Percentiles rank a stretch among this genome's conserved stretches.
phyloP scores from a whole-genome alignment of 2,329 filamentous ascomycete species.

The Ceratocystis harringtonii region DNA sequence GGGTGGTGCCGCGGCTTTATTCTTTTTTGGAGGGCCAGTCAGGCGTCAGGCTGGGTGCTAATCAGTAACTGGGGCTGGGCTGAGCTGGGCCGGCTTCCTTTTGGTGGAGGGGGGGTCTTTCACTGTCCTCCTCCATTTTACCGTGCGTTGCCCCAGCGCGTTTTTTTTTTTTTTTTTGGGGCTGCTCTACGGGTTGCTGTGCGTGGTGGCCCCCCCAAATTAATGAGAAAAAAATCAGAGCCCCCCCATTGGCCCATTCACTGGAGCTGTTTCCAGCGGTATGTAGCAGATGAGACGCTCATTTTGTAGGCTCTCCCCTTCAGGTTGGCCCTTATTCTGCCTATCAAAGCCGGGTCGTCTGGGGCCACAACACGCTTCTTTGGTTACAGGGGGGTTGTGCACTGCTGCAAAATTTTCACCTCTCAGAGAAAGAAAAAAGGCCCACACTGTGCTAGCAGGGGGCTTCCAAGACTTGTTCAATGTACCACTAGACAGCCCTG shows the following conservation, averaged over 20 bases:
- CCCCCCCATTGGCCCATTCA: not conserved
- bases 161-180: too few species aligned
- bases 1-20: constrained; percentile 16
- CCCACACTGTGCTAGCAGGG: constrained; percentile 11
- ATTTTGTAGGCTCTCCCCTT: not conserved
- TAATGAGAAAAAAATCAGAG: not conserved
- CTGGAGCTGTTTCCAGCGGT: not conserved
- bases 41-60: constrained; percentile 12
- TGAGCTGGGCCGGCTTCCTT: not conserved
- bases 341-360: not conserved
- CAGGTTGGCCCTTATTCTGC: not conserved
- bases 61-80: constrained; percentile 14
- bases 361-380: not conserved
- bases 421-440: not conserved
- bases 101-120: not conserved
- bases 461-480: not conserved
- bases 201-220: not conserved
- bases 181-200: not conserved
- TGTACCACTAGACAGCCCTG: not conserved
- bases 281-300: not conserved
- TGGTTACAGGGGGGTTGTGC: constrained; percentile 6
- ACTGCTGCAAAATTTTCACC: constrained; percentile 10
- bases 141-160: not conserved
- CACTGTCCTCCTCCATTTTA: not conserved
- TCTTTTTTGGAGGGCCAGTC: constrained; percentile 15